Conservation (phyloP, 2,329 filamentous ascomycete species). For the Colletotrichum nymphaeae region DNA sequence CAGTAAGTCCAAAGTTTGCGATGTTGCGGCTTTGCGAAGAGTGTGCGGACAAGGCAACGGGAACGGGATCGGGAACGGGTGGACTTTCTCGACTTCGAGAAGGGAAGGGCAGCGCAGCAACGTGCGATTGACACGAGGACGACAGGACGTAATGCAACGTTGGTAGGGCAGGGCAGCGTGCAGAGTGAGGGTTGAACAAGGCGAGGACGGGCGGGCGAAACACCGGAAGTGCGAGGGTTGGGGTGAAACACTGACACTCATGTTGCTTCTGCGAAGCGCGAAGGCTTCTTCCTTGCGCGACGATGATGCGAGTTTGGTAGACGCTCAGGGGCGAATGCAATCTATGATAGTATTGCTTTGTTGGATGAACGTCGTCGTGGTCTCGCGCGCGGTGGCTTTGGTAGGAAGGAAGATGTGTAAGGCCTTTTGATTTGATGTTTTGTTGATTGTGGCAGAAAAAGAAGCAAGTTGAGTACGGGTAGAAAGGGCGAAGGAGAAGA, state of each 20-base stretch:
- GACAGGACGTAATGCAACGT: slow-evolving; percentile 9
- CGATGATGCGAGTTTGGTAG: slow-evolving; percentile 11
- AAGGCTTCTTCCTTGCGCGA: slow-evolving; percentile 38
- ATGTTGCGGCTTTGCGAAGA: not conserved
- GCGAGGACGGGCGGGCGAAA: slow-evolving; percentile 34
- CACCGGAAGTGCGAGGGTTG: slow-evolving; percentile 39
- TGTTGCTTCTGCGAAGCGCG: slow-evolving; percentile 45
- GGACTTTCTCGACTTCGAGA: slow-evolving; percentile 32
- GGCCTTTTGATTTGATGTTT: not conserved
- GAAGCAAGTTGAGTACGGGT: slow-evolving; percentile 35
- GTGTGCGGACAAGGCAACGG: too few relatives aligned
- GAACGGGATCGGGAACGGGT: not conserved
- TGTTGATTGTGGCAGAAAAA: slow-evolving; percentile 3
- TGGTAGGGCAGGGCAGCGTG: slow-evolving; percentile 5
- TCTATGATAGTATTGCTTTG: not conserved
- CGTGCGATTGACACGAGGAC: slow-evolving; percentile 6
- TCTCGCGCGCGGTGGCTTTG: slow-evolving; percentile 6
- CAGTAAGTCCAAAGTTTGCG: slow-evolving; percentile 15
- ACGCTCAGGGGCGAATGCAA: slow-evolving; percentile 1
- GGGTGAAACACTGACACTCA: slow-evolving; percentile 61
- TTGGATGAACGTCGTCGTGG: not conserved
- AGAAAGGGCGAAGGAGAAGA: slow-evolving; percentile 23
- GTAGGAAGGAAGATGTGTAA: slow-evolving; percentile 6
- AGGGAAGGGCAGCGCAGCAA: slow-evolving; percentile 21
- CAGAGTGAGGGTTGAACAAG: slow-evolving; percentile 4